Conservation (phyloP, 1,284 basidiomycete genomes). For the Earliella scabrosa region DNA sequence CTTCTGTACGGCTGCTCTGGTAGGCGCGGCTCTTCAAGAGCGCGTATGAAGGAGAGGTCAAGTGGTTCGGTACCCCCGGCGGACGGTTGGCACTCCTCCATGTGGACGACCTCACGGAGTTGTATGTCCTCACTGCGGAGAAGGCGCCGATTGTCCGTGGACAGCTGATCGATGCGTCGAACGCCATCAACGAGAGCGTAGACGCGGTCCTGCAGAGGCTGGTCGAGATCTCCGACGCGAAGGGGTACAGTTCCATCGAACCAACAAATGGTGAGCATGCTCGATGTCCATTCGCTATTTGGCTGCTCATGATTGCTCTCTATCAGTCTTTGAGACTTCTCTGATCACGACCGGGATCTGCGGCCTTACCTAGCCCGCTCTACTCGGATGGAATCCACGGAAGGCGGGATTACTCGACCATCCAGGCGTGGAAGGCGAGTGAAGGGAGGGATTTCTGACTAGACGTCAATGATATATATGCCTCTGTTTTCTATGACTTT, state of each 20-base stretch:
- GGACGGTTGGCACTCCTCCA: conserved; percentile 50
- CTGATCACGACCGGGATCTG: conserved; percentile 34
- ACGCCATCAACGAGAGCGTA: conserved; percentile 47
- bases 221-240: conserved; percentile 44
- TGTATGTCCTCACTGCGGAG: conserved; percentile 50
- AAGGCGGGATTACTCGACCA: conserved; percentile 51
- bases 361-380: conserved; percentile 49
- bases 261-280: conserved; percentile 40
- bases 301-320: not conserved
- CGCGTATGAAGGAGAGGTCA: conserved; percentile 40
- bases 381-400: conserved; percentile 52
- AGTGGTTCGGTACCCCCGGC: conserved; percentile 46
- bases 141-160: conserved; percentile 44
- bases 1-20: conserved; percentile 51
- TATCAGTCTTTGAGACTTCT: conserved; percentile 38
- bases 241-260: conserved; percentile 37
- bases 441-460: too few relatives aligned
- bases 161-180: conserved; percentile 49
- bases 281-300: too few relatives aligned
- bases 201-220: conserved; percentile 49
- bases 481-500: too few relatives aligned
- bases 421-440: conserved; percentile 41
- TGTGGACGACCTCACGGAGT: conserved; percentile 54
- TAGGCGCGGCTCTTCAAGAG: conserved; percentile 42
- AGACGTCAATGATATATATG: too few relatives aligned